phyloP scores from a whole-genome alignment of 2,329 filamentous ascomycete genomes.

The Diaporthe australafricana region DNA sequence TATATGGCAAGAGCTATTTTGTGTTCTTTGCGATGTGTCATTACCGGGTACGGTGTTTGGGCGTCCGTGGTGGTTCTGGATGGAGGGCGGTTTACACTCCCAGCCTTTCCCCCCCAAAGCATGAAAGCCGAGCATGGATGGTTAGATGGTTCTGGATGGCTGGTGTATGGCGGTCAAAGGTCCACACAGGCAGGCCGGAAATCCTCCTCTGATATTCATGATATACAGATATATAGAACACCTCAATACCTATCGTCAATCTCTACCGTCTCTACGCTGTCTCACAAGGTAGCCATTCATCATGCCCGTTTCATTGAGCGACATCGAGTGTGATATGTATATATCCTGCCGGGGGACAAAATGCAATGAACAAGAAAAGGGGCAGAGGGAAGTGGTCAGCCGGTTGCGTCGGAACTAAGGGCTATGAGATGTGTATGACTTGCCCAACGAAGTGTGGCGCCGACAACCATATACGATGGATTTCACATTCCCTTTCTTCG shows the following conservation, averaged over 20 bases:
- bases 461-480: no score
- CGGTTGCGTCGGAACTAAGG: no score
- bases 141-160: not conserved
- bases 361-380: no score
- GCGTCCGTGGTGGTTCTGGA: not conserved
- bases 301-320: no score
- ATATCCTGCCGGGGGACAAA: no score
- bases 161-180: not conserved
- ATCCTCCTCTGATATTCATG: not conserved
- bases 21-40: not conserved
- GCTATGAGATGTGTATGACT: no score
- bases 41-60: slow-evolving; percentile 7
- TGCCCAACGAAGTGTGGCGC: no score
- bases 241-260: slow-evolving; percentile 9
- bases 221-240: slow-evolving; percentile 9
- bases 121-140: not conserved
- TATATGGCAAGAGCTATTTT: not conserved
- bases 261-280: not conserved
- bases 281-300: not conserved
- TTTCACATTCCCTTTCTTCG: no score
- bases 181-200: not conserved
- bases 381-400: no score
- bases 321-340: no score
- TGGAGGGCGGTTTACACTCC: not conserved
- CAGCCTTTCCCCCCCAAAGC: not conserved